Conservation (phyloP, 2,329 filamentous ascomycete species). For the Neonectria hederae region DNA sequence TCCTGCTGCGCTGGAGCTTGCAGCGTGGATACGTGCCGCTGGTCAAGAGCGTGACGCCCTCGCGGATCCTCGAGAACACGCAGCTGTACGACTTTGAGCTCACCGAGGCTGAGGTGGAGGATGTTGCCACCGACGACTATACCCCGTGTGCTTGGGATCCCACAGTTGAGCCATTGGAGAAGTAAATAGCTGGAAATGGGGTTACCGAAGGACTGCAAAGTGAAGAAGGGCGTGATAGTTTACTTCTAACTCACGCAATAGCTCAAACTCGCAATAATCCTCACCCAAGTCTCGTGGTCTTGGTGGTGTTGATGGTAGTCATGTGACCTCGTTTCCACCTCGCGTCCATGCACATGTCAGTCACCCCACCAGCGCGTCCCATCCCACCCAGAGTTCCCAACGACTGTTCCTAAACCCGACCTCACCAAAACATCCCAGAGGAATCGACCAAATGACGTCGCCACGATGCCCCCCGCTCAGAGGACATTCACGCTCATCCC, state of each 20-base stretch:
- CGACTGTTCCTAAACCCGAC: not conserved
- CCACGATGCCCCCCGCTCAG: slow-evolving; percentile 48
- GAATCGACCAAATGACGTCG: slow-evolving; percentile 30
- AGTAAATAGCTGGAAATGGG: slow-evolving; percentile 31
- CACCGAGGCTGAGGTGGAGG: slow-evolving; percentile 60
- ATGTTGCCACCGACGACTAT: slow-evolving; percentile 61
- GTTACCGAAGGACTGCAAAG: not conserved
- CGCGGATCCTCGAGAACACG: slow-evolving; percentile 72
- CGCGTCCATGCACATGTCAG: slow-evolving; percentile 27
- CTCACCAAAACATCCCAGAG: not conserved
- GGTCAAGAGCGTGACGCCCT: slow-evolving; percentile 76
- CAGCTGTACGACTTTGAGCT: slow-evolving; percentile 65
- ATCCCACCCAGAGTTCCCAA: not conserved
- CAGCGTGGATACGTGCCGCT: slow-evolving; percentile 80
- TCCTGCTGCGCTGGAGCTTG: slow-evolving; percentile 82
- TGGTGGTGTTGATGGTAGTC: slow-evolving; percentile 20
- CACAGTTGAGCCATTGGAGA: slow-evolving; percentile 57
- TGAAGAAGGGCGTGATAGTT: not conserved
- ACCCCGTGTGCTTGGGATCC: slow-evolving; percentile 67
- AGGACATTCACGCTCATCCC: slow-evolving; percentile 58
- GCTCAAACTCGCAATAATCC: not conserved
- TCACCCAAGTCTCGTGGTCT: not conserved
- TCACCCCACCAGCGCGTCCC: slow-evolving; percentile 26
- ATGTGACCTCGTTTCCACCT: slow-evolving; percentile 42
- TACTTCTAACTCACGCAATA: not conserved